Evolutionary conservation across 176 grass and related monocot genomes (phyloP).

Genomic region (Musa troglodytarum): DNA sequence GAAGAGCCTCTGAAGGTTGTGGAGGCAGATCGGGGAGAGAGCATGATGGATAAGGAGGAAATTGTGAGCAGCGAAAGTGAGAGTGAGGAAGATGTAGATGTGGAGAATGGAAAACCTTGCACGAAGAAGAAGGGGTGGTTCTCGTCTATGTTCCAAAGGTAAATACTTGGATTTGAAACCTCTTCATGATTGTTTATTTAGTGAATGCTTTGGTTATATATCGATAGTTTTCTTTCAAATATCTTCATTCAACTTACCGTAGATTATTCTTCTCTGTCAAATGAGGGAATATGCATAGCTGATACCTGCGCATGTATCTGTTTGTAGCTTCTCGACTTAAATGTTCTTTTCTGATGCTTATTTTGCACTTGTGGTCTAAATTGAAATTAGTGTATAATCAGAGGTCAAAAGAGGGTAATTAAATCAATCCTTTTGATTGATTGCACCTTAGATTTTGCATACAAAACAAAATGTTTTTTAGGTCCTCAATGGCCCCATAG

Average conservation of each 20-base stretch:
- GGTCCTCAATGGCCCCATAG: neutral
- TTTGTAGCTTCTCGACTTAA: too few relatives aligned
- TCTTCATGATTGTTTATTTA: neutral
- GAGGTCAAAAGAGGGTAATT: neutral
- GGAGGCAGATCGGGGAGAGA: slow-evolving; percentile 40
- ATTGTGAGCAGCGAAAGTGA: slow-evolving; percentile 62
- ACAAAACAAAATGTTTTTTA: neutral
- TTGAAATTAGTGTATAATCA: neutral
- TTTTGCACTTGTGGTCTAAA: too few relatives aligned
- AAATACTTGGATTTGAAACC: neutral
- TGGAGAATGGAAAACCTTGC: slow-evolving; percentile 22
- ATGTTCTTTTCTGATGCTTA: too few relatives aligned
- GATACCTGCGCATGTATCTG: too few relatives aligned
- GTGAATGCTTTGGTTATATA: neutral
- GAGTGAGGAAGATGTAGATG: slow-evolving; percentile 42
- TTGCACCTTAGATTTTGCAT: neutral
- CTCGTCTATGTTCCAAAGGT: slow-evolving; percentile 86
- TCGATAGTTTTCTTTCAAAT: too few relatives aligned
- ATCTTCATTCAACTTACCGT: too few relatives aligned
- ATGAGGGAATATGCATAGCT: too few relatives aligned
- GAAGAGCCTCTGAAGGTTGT: slow-evolving; percentile 28
- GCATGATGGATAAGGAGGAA: slow-evolving; percentile 99
- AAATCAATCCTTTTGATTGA: neutral
- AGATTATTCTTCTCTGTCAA: too few relatives aligned
- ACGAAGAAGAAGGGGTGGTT: slow-evolving; percentile 88